A percentile compares a stretch with the other conserved stretches of the same genome.
Conservation (phyloP, 768 basidiomycete genomes). For the Russula sp. region DNA sequence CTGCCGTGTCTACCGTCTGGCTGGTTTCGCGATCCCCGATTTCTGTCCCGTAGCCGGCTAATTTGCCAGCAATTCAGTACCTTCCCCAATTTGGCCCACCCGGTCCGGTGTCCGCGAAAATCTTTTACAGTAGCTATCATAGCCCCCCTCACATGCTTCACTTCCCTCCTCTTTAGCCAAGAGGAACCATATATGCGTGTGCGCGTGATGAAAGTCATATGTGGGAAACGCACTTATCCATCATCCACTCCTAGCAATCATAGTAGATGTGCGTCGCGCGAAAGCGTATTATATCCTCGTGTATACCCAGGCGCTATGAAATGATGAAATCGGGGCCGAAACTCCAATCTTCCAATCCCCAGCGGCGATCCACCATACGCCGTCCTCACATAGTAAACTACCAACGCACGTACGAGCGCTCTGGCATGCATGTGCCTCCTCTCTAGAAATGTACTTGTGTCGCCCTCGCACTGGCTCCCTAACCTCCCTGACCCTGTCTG, state of each 20-base stretch:
- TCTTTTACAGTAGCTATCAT: no score
- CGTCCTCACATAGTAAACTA: background rate
- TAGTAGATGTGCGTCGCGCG: background rate
- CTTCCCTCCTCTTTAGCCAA: background rate
- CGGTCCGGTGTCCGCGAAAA: slow-evolving; percentile 1
- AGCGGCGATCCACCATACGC: slow-evolving; percentile 4
- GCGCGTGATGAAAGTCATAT: slow-evolving; percentile 4
- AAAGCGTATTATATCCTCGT: background rate
- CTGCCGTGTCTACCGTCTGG: background rate
- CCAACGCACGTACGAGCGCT: background rate
- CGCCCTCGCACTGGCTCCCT: slow-evolving; percentile 4
- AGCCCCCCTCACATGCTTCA: background rate
- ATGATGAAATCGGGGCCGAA: background rate
- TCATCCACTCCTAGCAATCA: background rate
- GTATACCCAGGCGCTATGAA: background rate
- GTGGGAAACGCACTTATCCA: background rate
- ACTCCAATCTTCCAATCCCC: background rate
- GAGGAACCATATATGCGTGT: background rate
- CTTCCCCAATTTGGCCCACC: background rate
- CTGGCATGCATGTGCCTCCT: background rate
- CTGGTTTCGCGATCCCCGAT: background rate
- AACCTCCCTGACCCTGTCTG: background rate
- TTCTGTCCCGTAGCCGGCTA: background rate
- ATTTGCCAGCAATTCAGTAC: slow-evolving; percentile 7
- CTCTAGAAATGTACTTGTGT: slow-evolving; percentile 9